phyloP scores from a whole-genome alignment of 2,329 filamentous ascomycete species.

The Epichloe festucae region DNA sequence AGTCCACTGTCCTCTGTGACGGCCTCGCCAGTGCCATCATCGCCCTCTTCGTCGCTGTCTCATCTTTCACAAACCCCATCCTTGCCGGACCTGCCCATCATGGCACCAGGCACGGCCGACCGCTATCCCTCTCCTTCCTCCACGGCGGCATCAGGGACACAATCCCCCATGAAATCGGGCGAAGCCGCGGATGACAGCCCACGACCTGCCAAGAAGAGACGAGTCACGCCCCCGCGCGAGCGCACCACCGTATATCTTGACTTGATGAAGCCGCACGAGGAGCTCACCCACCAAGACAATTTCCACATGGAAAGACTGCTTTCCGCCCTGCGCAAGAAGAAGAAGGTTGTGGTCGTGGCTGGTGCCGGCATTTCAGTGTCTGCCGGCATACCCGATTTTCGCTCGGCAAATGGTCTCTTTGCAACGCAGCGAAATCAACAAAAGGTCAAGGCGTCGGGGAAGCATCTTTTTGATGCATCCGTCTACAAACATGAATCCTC shows the following conservation, averaged over 20 bases:
- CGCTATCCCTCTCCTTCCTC: constrained; percentile 41
- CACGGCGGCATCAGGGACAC: constrained; percentile 33
- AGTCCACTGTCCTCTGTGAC: constrained; percentile 15
- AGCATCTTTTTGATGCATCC: constrained; percentile 91
- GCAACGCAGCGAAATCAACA: constrained; percentile 73
- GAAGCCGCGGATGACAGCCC: constrained; percentile 40
- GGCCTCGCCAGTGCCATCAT: constrained; percentile 21
- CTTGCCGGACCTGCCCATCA: constrained; percentile 31
- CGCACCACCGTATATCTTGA: constrained; percentile 77
- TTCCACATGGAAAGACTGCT: constrained; percentile 57
- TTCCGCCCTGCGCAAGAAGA: constrained; percentile 68
- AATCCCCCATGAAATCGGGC: constrained; percentile 36
- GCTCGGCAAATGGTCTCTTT: constrained; percentile 83
- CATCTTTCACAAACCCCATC: constrained; percentile 40
- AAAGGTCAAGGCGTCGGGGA: constrained; percentile 79
- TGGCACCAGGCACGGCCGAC: constrained; percentile 23
- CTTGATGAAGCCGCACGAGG: constrained; percentile 40
- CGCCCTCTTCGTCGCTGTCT: constrained; percentile 42
- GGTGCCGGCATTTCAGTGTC: constrained; percentile 95
- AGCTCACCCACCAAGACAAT: constrained; percentile 30
- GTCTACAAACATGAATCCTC: constrained; percentile 88
- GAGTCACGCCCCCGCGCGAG: constrained; percentile 44
- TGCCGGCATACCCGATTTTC: constrained; percentile 93
- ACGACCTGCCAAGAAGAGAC: constrained; percentile 64
- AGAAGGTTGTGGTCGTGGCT: constrained; percentile 93